Evolutionary conservation across 192 early-diverging fungal genomes (phyloP), one percentile per base, ranked within the genome.

Genomic region (Geranomyces michiganensis): DNA sequence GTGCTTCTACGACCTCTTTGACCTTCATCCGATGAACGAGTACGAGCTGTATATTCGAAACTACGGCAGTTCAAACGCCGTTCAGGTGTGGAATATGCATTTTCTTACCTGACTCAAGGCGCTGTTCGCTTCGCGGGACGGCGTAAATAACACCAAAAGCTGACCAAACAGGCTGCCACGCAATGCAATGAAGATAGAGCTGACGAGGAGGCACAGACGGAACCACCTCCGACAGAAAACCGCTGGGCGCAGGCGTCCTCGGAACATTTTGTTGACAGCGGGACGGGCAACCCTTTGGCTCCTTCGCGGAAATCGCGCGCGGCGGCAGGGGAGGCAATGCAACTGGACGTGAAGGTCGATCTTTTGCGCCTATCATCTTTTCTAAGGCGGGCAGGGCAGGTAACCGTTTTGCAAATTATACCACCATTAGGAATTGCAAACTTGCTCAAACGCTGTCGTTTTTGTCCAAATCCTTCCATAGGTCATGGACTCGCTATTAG

Each of bases 1-100:
- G 17, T 73, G 68, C 29, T 63, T 60, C 9, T 82, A 76, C 70
- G 76, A 80, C 48, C 24, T 84, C 13, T 79, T 84, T 70, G 80
- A 86, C 48, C 61, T 80, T 51, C 21, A 71, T 19, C 85, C 85
- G 5, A 47, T 84, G 72, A 86, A 81, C 56, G 79, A 82, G 47
- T 86, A 86, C 72, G 79, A 82, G 41, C 74, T 82, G 24, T 86
- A 86, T 56, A 82, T 86, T 55, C 78, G 85, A 13, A 79, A 73
- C 36, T 86, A 67, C 51, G 82, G 82, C 29, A 53, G 55, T 26
- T 79, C 77, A 14, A 84, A 84, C 55, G 56, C 79, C 10, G 46
- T 67, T 3, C 82, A 83, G 67, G 82, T 83, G 46, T 30, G 31
- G 13, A 31, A n/a, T 53, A 3, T 15, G 6, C 15, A 26, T 7